Conservation (phyloP, 495 filamentous ascomycete genomes). For the Apiosordaria backusii region DNA sequence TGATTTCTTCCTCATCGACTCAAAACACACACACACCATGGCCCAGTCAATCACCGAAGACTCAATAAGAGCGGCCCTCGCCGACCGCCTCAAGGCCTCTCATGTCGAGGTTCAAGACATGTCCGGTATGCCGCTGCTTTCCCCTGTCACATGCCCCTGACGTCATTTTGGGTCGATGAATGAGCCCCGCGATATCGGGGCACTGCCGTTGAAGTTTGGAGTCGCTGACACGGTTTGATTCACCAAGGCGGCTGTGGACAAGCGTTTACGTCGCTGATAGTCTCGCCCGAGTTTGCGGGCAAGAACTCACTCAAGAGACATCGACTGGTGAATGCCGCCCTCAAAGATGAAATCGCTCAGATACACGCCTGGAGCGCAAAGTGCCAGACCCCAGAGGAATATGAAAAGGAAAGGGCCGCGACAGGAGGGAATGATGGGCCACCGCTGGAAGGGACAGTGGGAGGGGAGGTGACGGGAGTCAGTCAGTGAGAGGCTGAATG, state of each 20-base stretch:
- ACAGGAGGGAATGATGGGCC: conserved; percentile 34
- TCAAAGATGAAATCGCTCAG: conserved; percentile 89
- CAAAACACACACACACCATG: conserved; percentile 35
- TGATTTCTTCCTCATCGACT: conserved; percentile 14
- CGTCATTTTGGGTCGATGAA: conserved; percentile 20
- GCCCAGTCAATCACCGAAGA: conserved; percentile 64
- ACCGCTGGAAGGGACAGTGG: conserved; percentile 41
- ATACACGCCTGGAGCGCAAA: conserved; percentile 99
- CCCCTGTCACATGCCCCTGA: conserved; percentile 13
- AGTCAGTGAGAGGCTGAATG: conserved; percentile 33
- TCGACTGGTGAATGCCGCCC: conserved; percentile 77
- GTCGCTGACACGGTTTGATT: not conserved
- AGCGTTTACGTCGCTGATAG: conserved; percentile 87
- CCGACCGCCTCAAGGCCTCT: conserved; percentile 67
- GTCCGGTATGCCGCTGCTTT: conserved; percentile 61
- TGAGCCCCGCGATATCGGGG: not conserved
- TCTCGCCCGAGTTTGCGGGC: conserved; percentile 80
- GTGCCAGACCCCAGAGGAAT: conserved; percentile 94
- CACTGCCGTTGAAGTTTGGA: not conserved
- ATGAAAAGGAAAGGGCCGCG: conserved; percentile 61
- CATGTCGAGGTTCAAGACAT: conserved; percentile 92
- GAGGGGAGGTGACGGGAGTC: conserved; percentile 41
- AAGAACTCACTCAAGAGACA: conserved; percentile 86
- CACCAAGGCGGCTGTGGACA: conserved; percentile 82
- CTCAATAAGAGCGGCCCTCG: conserved; percentile 63